Percentiles rank a stretch among this genome's conserved stretches.
Conservation (phyloP, 306 rosid genomes). For the Ormosia semicastrata region DNA sequence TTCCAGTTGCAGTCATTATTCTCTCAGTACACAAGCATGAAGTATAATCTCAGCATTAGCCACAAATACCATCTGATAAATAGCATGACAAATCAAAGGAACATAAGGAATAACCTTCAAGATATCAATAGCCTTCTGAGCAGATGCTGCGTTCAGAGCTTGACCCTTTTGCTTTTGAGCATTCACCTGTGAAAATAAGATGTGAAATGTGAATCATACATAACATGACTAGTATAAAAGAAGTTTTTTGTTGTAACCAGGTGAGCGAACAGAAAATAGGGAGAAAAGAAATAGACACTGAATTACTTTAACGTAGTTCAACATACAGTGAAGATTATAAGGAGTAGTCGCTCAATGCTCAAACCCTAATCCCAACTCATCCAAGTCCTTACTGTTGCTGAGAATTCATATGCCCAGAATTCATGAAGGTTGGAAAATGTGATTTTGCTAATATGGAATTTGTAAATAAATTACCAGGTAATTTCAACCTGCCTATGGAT, state of each 20-base stretch:
- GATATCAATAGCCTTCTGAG: slow-evolving; percentile 75
- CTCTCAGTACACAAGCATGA: not conserved
- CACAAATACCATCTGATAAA: not conserved
- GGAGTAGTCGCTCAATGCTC: not conserved
- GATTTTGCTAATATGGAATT: not conserved
- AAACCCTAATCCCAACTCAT: not conserved
- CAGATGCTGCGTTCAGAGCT: slow-evolving; percentile 58
- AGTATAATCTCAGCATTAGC: not conserved
- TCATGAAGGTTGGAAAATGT: not conserved
- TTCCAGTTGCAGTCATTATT: not conserved
- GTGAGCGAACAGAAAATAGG: not conserved
- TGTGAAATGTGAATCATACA: not conserved
- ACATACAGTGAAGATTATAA: not conserved
- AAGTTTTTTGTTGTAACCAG: not conserved
- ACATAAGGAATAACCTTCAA: slow-evolving; percentile 53
- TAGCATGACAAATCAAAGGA: not conserved
- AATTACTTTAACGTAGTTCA: not conserved
- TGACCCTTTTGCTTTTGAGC: slow-evolving; percentile 85
- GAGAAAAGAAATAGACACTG: not conserved
- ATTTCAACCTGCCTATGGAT: not conserved
- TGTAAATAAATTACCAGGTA: not conserved
- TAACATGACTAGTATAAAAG: not conserved
- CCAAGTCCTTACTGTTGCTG: not conserved
- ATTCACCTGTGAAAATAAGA: slow-evolving; percentile 46
- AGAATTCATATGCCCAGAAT: not conserved